Percentiles rank a stretch among this genome's conserved stretches.
Evolutionary conservation across 2,329 filamentous ascomycete species (phyloP).

Genomic region (Waltergamsia citrina): DNA sequence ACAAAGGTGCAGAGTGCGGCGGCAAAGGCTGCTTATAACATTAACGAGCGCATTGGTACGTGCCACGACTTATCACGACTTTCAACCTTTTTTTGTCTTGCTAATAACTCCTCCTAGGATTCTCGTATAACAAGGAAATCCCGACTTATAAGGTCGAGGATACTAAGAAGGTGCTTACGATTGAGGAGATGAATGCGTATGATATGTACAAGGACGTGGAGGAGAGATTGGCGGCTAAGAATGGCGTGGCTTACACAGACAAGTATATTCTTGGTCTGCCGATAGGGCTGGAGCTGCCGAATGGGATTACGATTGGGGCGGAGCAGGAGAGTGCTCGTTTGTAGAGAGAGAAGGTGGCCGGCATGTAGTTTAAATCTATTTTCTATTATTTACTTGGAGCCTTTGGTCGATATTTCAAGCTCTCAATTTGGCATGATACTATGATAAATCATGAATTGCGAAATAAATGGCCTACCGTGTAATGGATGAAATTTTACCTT

Average conservation of each 20-base stretch:
- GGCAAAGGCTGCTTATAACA: slow-evolving; percentile 49
- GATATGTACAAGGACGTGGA: slow-evolving; percentile 50
- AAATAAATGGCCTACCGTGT: too few species aligned
- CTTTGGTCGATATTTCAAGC: too few species aligned
- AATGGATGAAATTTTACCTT: too few species aligned
- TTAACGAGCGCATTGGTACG: slow-evolving; percentile 51
- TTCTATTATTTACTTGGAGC: too few species aligned
- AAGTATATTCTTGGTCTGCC: slow-evolving; percentile 34
- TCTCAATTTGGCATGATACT: too few species aligned
- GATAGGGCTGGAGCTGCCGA: slow-evolving; percentile 37
- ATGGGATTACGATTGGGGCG: slow-evolving; percentile 28
- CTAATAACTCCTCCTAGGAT: slow-evolving; percentile 27
- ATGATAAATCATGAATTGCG: too few species aligned
- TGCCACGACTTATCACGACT: neutral
- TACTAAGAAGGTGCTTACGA: slow-evolving; percentile 51
- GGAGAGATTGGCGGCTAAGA: slow-evolving; percentile 28
- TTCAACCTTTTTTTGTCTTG: neutral
- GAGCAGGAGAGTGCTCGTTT: neutral
- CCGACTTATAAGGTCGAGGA: slow-evolving; percentile 53
- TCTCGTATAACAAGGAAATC: slow-evolving; percentile 49
- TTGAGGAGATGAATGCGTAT: slow-evolving; percentile 61
- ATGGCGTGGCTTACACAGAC: slow-evolving; percentile 21
- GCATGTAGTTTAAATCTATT: too few species aligned
- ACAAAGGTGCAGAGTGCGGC: slow-evolving; percentile 48
- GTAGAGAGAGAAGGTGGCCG: too few species aligned